These are phyloP conservation scores for Phialophora macrospora DNA, from an alignment of 2,329 filamentous ascomycete species.

Conservation along the genomic window DNA sequence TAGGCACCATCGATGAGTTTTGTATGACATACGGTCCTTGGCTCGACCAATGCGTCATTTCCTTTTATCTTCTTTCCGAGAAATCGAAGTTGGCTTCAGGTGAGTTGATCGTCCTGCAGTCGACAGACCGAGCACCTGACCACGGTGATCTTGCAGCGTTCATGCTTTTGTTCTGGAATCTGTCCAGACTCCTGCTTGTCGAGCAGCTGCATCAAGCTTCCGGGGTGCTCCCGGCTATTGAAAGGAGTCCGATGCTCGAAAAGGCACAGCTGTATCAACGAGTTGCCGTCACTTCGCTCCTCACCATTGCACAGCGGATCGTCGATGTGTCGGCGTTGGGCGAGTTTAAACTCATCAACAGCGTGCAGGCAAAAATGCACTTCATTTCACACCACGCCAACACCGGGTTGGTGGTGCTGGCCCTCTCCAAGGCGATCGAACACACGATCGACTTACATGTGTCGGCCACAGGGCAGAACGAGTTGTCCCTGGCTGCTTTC, in stretches of 20 bases:
- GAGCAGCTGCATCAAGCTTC: conserved; percentile 26
- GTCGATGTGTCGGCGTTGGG: conserved; percentile 26
- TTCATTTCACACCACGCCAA: conserved; percentile 31
- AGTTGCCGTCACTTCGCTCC: conserved; percentile 22
- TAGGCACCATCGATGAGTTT: conserved; percentile 19
- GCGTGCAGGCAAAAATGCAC: conserved; percentile 26
- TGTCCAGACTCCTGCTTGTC: conserved; percentile 17
- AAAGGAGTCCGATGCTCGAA: conserved; percentile 10
- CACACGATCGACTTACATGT: conserved; percentile 28
- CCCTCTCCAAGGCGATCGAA: conserved; percentile 26
- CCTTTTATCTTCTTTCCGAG: conserved; percentile 28
- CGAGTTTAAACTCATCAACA: conserved; percentile 29
- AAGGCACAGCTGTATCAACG: conserved; percentile 17
- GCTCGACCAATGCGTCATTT: conserved; percentile 28
- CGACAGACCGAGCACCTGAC: conserved; percentile 2
- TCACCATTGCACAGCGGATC: conserved; percentile 25
- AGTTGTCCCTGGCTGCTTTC: not conserved
- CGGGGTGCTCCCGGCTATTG: conserved; percentile 4
- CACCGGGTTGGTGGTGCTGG: conserved; percentile 25
- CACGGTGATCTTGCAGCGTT: conserved; percentile 14
- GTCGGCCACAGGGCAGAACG: not conserved
- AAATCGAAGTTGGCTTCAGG: conserved; percentile 28
- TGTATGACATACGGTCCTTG: conserved; percentile 21
- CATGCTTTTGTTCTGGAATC: conserved; percentile 26
- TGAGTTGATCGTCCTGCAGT: conserved; percentile 3